Evolutionary conservation across 352 stramenopile genomes (phyloP).

Genomic region (Phytophthora sp.): DNA sequence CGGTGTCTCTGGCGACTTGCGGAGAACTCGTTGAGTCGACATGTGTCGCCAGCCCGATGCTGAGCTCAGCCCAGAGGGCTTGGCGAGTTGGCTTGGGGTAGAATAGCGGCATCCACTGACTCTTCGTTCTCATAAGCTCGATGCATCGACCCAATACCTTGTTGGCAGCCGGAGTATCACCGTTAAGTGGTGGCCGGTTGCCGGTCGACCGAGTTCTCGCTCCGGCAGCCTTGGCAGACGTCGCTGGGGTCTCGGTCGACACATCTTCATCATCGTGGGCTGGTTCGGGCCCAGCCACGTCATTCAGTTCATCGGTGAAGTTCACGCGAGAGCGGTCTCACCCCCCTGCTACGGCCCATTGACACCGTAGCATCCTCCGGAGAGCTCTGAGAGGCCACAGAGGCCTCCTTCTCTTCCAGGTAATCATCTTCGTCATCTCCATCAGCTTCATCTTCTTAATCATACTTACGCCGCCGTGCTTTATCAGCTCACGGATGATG

Average conservation of each 20-base stretch:
- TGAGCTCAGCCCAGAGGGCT: neutral
- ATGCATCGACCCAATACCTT: neutral
- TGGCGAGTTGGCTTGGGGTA: neutral
- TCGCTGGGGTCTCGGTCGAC: too few relatives aligned
- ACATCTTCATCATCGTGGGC: neutral
- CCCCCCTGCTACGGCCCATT: neutral
- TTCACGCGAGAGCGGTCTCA: neutral
- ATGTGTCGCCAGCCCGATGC: neutral
- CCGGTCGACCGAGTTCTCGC: too few relatives aligned
- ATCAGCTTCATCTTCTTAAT: too few relatives aligned
- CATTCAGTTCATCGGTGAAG: neutral
- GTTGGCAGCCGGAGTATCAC: neutral
- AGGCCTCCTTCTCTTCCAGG: neutral
- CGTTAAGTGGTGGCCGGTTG: neutral
- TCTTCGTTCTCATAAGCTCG: neutral
- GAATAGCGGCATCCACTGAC: neutral
- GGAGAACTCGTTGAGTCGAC: neutral
- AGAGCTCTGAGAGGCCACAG: too few relatives aligned
- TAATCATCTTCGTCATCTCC: neutral
- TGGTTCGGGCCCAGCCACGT: neutral
- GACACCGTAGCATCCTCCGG: neutral
- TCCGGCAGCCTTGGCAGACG: too few relatives aligned
- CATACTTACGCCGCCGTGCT: too few relatives aligned
- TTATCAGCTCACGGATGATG: too few relatives aligned
- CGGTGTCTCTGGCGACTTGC: neutral